Percentiles rank a stretch among this genome's conserved stretches.
These are phyloP conservation scores for Quercus engelmannii DNA, from an alignment of 306 rosid genomes.

Conservation along the genomic window DNA sequence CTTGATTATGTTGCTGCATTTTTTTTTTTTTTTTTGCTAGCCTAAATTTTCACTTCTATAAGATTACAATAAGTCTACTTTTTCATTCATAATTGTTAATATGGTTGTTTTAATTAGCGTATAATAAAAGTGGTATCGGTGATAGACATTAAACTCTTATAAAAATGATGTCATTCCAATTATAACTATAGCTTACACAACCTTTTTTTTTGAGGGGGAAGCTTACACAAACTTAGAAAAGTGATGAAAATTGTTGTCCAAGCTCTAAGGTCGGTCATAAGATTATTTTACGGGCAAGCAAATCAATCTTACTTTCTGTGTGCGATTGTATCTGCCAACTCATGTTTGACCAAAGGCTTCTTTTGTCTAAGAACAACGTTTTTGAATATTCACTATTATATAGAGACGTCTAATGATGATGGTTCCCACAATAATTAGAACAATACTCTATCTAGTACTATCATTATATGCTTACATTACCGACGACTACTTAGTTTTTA, in stretches of 20 bases:
- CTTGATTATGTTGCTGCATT: background rate
- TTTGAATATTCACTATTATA: background rate
- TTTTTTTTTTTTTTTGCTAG: background rate
- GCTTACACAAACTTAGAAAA: no score
- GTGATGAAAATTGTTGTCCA: no score
- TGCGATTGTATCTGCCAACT: background rate
- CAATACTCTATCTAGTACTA: background rate
- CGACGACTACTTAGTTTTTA: background rate
- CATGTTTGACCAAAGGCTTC: slow-evolving; percentile 9
- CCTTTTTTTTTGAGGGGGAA: no score
- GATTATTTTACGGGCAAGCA: background rate
- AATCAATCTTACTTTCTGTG: background rate
- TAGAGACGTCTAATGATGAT: slow-evolving; percentile 2
- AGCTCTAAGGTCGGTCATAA: no score
- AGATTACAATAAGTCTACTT: background rate
- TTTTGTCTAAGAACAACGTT: background rate
- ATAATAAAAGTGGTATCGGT: no score
- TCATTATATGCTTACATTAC: slow-evolving; percentile 6
- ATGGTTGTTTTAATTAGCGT: no score
- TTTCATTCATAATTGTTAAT: no score
- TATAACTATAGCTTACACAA: no score
- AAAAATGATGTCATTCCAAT: no score
- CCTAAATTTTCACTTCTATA: background rate
- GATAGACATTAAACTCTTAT: no score
- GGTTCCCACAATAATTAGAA: slow-evolving; percentile 15